Conservation (phyloP, 129 eudicot species). For the Rutidosis leptorrhynchoides region DNA sequence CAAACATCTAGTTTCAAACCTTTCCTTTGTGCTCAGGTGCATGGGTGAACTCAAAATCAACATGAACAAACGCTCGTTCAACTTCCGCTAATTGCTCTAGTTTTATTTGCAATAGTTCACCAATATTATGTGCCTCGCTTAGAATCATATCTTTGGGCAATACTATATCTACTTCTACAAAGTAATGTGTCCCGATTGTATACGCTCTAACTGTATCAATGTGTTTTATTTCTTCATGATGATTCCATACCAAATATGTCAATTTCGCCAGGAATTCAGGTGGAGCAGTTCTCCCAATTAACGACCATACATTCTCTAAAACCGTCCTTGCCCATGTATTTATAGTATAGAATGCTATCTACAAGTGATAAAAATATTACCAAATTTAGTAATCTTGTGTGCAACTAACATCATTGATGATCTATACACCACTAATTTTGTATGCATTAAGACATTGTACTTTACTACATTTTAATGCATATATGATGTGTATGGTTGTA, state of each 20-base stretch:
- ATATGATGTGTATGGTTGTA: too few relatives aligned
- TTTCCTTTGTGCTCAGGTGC: conserved; percentile 64
- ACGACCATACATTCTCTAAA: conserved; percentile 67
- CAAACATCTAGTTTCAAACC: conserved; percentile 1
- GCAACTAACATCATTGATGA: too few relatives aligned
- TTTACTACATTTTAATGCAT: too few relatives aligned
- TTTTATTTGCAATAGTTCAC: conserved; percentile 76
- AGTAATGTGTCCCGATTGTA: conserved; percentile 72
- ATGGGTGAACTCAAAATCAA: conserved; percentile 80
- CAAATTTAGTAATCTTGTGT: neutral
- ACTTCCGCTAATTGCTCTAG: conserved; percentile 77
- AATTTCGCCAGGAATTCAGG: conserved; percentile 75
- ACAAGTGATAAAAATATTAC: conserved; percentile 1
- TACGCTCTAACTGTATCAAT: conserved; percentile 84
- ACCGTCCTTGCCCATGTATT: conserved; percentile 81
- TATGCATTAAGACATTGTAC: too few relatives aligned
- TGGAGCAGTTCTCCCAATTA: conserved; percentile 85
- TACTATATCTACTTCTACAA: conserved; percentile 89
- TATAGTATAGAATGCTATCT: conserved; percentile 87
- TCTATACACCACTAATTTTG: too few relatives aligned
- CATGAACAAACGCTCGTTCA: conserved; percentile 87
- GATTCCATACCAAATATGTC: conserved; percentile 86
- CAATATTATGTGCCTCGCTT: conserved; percentile 70
- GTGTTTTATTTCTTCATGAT: conserved; percentile 69
- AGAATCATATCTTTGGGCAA: conserved; percentile 74